Evolutionary conservation across 352 stramenopile species (phyloP).

Genomic region (Pythium scleroteichum): DNA sequence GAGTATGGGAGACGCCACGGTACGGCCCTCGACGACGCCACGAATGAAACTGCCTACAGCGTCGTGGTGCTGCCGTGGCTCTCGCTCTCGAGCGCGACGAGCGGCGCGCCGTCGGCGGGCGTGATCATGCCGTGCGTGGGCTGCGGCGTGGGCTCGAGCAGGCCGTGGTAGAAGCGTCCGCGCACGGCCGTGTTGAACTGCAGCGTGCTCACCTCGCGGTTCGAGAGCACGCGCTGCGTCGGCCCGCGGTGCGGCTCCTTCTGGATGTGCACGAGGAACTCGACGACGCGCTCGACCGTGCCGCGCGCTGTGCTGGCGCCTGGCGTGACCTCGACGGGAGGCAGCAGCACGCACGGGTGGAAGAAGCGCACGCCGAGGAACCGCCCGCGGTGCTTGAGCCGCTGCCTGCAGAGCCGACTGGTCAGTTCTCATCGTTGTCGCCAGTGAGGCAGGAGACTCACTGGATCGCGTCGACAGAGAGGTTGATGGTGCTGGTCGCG

Average conservation of each 20-base stretch:
- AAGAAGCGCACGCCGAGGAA: conserved; percentile 77
- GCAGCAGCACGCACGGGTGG: conserved; percentile 65
- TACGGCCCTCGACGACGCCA: too few relatives aligned
- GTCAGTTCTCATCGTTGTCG: background rate
- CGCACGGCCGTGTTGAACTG: conserved; percentile 66
- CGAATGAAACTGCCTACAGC: too few relatives aligned
- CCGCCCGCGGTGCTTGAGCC: conserved; percentile 44
- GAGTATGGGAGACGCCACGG: too few relatives aligned
- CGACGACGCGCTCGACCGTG: conserved; percentile 47
- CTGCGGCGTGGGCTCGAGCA: conserved; percentile 48
- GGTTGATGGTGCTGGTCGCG: conserved; percentile 60
- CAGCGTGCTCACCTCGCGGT: conserved; percentile 55
- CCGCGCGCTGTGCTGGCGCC: conserved; percentile 37
- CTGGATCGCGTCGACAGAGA: conserved; percentile 65
- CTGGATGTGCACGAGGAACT: conserved; percentile 50
- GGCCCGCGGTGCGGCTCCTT: conserved; percentile 67
- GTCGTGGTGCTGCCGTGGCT: conserved; percentile 34
- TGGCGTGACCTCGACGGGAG: conserved; percentile 57
- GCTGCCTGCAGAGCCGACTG: conserved; percentile 24
- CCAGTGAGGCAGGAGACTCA: conserved; percentile 25
- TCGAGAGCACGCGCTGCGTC: conserved; percentile 56
- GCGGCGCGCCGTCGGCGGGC: conserved; percentile 37
- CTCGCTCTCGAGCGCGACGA: conserved; percentile 32
- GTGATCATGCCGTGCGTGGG: conserved; percentile 47
- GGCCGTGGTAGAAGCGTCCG: conserved; percentile 61